Base-by-base conservation (phyloP, 345 rosid species). In the Sisymbrium irio region DNA sequence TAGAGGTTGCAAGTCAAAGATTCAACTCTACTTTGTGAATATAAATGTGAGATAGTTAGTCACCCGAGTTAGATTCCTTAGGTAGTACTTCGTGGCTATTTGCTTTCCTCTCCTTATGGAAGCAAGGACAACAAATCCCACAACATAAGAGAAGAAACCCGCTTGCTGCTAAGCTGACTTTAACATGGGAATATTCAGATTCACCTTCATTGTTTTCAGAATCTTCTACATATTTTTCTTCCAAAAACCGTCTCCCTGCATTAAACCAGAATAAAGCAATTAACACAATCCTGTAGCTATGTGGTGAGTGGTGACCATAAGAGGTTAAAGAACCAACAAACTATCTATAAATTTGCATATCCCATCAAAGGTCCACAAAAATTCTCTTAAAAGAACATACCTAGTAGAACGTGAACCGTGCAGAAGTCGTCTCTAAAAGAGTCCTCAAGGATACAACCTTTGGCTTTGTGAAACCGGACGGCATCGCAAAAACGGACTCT, bases 11-110 rank as follows among this genome's bases (percentile, higher is more conserved):
- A 59, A 57, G 22, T 41, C 40, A 44, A 27, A 17, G 6, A 22
- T 22, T 18, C 4, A 51, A 66, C 17, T 44, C 46, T 22, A 22
- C 25, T 22, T 1, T 12, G 65, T 46, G 42, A 22, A 50, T 25
- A 58, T 35, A 20, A 51, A 73, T 44, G 57, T 36, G 20, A 50
- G 22, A 69, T 56, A 85, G 81, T 27, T 17, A n/a, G 44, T 86
- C 62, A 95, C 99, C 75, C 82, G 97, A 86, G 82, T 73, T 76
- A 42, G 72, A 77, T 22, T 88, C 93, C 77, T 79, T 87, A 6
- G 84, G 62, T 63, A 84, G 84, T 77, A 87, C 88, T 62, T 83
- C 59, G 57, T 78, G 86, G 7, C 86, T 62, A 67, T 83, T 76
- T 72, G 86, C 85, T 85, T 81, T 90, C 80, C 76, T 86, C 82